phyloP scores from a whole-genome alignment of 176 grass and related monocot genomes.

The Oryza coarctata region DNA sequence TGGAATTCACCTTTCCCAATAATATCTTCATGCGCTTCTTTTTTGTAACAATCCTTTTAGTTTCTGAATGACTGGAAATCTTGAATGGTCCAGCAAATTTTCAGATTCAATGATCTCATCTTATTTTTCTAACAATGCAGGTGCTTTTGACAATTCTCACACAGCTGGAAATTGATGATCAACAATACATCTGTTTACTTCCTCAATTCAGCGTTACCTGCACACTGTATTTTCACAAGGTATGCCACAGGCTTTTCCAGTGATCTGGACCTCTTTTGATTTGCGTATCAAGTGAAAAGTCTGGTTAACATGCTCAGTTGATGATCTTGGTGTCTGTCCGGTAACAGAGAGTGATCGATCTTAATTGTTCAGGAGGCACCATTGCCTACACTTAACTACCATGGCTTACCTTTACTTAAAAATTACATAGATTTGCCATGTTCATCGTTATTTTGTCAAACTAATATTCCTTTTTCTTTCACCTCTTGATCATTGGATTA shows the following conservation, averaged over 20 bases:
- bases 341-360: background rate
- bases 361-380: constrained; percentile 5
- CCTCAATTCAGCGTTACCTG: constrained; percentile 84
- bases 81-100: background rate
- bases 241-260: constrained; percentile 24
- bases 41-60: background rate
- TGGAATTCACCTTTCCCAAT: background rate
- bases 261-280: background rate
- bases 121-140: constrained; percentile 41
- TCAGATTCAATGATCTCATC: constrained; percentile 15
- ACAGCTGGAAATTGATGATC: constrained; percentile 85
- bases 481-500: constrained; percentile 21
- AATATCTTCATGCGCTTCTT: constrained; percentile 1
- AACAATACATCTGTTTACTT: constrained; percentile 84
- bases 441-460: constrained; percentile 16
- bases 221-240: constrained; percentile 94
- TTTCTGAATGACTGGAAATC: constrained; percentile 16
- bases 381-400: background rate
- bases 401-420: background rate
- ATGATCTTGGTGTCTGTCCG: background rate
- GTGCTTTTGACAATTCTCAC: constrained; percentile 88
- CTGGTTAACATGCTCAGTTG: constrained; percentile 2
- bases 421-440: background rate
- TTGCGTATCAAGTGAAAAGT: background rate
- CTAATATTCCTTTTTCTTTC: constrained; percentile 25